A percentile compares a stretch with the other conserved stretches of the same genome.
Evolutionary conservation across 129 eudicot species (phyloP).

Genomic region (Erigeron canadensis): DNA sequence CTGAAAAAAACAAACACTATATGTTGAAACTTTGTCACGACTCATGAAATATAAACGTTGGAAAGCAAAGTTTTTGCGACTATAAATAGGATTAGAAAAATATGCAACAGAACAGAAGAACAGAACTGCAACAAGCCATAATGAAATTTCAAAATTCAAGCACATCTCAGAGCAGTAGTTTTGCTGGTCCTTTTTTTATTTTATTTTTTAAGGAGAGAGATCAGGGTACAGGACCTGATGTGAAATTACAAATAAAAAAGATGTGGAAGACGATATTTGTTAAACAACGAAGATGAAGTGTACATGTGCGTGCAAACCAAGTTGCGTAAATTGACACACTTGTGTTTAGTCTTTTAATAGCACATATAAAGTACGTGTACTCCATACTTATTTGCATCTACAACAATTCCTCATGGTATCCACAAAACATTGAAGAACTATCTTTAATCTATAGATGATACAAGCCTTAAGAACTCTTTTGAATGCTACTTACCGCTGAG

Average conservation of each 20-base stretch:
- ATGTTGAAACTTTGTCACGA: background rate
- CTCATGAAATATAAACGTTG: background rate
- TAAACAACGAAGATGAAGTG: too few relatives aligned
- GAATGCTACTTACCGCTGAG: background rate
- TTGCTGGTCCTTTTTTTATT: background rate
- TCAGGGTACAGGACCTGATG: background rate
- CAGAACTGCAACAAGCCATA: background rate
- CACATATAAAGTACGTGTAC: background rate
- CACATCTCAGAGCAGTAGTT: slow-evolving; percentile 6
- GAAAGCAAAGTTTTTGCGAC: slow-evolving; percentile 3
- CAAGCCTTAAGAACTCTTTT: background rate
- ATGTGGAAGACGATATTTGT: too few relatives aligned
- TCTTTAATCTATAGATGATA: slow-evolving; percentile 1
- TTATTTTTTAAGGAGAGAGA: background rate
- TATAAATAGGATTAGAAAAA: slow-evolving; percentile 8
- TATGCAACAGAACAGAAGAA: slow-evolving; percentile 6
- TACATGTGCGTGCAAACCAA: background rate
- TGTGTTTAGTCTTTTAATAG: background rate
- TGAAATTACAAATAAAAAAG: background rate
- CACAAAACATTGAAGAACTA: background rate
- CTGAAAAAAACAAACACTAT: slow-evolving; percentile 17
- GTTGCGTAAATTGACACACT: background rate
- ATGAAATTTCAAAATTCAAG: slow-evolving; percentile 1
- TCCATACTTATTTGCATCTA: too few relatives aligned
- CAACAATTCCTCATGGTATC: background rate